Percentiles rank a stretch among this genome's conserved stretches.
Evolutionary conservation across 169 alveolate species (phyloP).

Genomic region (Plasmodium malariae): DNA sequence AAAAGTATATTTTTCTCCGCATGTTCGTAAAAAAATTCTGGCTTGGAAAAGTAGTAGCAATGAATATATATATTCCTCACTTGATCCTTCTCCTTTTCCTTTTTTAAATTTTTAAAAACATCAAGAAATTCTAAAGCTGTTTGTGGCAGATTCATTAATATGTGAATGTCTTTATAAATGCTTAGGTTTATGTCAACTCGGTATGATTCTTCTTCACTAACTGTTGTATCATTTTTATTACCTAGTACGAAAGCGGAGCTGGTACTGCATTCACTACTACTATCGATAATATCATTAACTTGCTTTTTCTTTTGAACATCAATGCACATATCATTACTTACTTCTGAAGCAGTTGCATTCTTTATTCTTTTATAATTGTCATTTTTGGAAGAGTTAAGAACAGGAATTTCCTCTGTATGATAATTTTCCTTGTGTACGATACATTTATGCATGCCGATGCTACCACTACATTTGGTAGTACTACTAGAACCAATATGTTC

Average conservation of each 20-base stretch:
- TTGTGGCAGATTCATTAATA: slow-evolving; percentile 93
- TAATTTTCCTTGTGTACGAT: too few relatives aligned
- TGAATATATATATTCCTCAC: slow-evolving; percentile 49
- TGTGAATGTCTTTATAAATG: slow-evolving; percentile 85
- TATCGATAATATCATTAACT: too few relatives aligned
- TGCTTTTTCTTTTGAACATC: background rate
- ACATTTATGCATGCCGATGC: too few relatives aligned
- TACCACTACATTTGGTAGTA: too few relatives aligned
- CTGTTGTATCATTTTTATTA: too few relatives aligned
- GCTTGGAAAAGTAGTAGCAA: slow-evolving; percentile 64
- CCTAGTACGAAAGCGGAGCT: too few relatives aligned
- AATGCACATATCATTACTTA: background rate
- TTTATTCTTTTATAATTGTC: too few relatives aligned
- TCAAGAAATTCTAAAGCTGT: slow-evolving; percentile 91
- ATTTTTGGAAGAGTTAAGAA: too few relatives aligned
- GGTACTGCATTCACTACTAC: too few relatives aligned
- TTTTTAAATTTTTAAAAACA: slow-evolving; percentile 45
- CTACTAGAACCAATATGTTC: too few relatives aligned
- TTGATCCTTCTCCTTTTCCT: slow-evolving; percentile 1
- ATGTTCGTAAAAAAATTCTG: slow-evolving; percentile 58
- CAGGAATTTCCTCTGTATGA: too few relatives aligned
- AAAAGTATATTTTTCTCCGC: slow-evolving; percentile 46
- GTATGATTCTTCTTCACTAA: slow-evolving; percentile 26
- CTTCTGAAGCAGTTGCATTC: background rate
- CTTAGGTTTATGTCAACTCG: slow-evolving; percentile 76